Base-by-base conservation (phyloP, 1,284 basidiomycete species). In the Cutaneotrichosporon mucoides region DNA sequence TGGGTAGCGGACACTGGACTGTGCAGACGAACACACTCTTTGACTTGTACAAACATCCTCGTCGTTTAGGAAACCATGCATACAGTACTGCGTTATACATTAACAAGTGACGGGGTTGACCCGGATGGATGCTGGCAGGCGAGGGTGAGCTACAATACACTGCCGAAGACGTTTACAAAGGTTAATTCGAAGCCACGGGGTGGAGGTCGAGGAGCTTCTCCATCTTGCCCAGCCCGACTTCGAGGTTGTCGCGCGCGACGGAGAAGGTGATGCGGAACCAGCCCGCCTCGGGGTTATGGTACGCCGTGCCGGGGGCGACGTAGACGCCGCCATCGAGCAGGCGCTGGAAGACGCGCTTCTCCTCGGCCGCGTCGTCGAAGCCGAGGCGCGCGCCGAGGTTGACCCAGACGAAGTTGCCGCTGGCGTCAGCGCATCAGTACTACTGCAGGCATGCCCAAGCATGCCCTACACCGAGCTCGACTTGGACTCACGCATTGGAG, bases 331-430 rank as follows among this genome's bases (percentile, higher is more conserved):
- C 71, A 48, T 76, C 75, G 9, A 78, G 66, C 36, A 77, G 60
- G 33, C 56, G 63, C 63, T 77, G 73, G 64, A 78, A 78, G 11
- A 76, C 66, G 47, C 62, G 65, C 65, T 73, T 75, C 67, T 77
- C 76, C 58, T 68, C 69, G 8, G 45, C 57, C 0, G 64, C 65
- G 35, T 70, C 69, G 33, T 52, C 52, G 63, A 73, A 76, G 2
- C 69, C 73, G 7, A 78, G 56, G 11, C 60, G 56, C 3, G 44
- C 62, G 11, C 73, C 75, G 4, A 77, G 56, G 54, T 77, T 66
- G 47, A 76, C 72, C 75, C 75, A 76, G 33, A 72, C 64, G 62
- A 76, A 79, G 58, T 77, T 70, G 12, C 76, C 76, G 1, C 71
- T 73, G 45, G 4, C 2, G 45, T 60, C 35, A 56, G 50, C 42